These are phyloP conservation scores for Geotrichum carabidarum DNA, from an alignment of 1,139 yeast genomes.

Conservation along the genomic window DNA sequence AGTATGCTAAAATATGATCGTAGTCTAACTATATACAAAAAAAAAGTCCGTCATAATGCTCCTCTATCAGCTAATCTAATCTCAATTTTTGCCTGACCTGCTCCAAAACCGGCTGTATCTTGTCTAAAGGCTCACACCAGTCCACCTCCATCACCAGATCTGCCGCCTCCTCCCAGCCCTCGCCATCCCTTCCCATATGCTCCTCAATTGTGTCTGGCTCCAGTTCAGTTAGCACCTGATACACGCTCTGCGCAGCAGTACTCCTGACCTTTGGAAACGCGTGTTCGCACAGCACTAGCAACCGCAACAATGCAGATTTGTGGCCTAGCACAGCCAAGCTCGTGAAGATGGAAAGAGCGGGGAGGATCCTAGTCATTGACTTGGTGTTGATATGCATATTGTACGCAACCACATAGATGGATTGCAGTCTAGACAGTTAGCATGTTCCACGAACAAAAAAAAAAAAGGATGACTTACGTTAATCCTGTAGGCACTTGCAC, in stretches of 20 bases:
- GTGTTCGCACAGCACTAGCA: neutral
- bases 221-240: neutral
- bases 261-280: neutral
- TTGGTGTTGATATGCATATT: slow-evolving; percentile 28
- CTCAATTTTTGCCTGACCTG: too few species aligned
- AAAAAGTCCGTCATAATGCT: too few species aligned
- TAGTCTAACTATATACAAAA: too few species aligned
- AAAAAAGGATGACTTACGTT: neutral
- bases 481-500: slow-evolving; percentile 13
- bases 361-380: slow-evolving; percentile 18
- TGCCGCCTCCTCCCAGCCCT: neutral
- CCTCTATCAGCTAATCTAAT: too few species aligned
- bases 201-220: neutral
- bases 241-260: neutral
- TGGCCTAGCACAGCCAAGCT: slow-evolving; percentile 25
- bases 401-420: slow-evolving; percentile 23
- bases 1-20: too few species aligned
- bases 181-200: neutral
- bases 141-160: neutral
- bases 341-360: slow-evolving; percentile 23
- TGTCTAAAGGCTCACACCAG: neutral
- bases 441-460: neutral
- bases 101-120: neutral
- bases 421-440: slow-evolving; percentile 3
- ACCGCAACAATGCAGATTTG: slow-evolving; percentile 14